Evolutionary conservation across 371 early-diverging fungal species (phyloP).

Genomic region (Mortierella sp.): DNA sequence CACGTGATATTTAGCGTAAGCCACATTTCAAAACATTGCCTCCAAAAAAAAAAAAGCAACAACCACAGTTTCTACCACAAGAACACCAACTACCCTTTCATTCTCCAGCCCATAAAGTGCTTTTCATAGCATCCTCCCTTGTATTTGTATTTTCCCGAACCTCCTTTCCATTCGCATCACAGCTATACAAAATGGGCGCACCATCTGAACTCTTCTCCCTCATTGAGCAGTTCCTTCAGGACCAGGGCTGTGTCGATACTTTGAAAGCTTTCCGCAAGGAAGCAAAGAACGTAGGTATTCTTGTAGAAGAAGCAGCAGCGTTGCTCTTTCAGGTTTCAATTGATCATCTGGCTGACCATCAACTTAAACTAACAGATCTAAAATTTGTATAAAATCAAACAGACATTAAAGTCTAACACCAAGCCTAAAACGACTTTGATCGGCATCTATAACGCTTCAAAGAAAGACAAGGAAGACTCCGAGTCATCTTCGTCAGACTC

Average conservation of each 20-base stretch:
- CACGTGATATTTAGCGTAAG: constrained; percentile 25
- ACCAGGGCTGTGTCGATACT: constrained; percentile 49
- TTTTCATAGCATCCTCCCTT: background rate
- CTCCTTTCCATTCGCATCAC: background rate
- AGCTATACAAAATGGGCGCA: constrained; percentile 36
- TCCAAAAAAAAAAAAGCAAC: constrained; percentile 7
- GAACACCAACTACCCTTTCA: background rate
- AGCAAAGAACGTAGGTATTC: constrained; percentile 51
- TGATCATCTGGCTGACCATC: background rate
- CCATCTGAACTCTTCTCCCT: constrained; percentile 53
- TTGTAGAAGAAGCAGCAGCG: background rate
- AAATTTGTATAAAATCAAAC: background rate
- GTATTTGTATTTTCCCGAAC: background rate
- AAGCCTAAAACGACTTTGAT: constrained; percentile 47
- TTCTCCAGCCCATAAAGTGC: constrained; percentile 1
- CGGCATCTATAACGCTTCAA: constrained; percentile 34
- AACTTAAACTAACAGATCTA: background rate
- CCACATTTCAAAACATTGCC: constrained; percentile 46
- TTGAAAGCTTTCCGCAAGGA: constrained; percentile 55
- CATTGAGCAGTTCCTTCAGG: constrained; percentile 49
- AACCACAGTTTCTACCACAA: background rate
- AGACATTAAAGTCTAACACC: constrained; percentile 49
- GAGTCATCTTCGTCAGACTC: constrained; percentile 24
- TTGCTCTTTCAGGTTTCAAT: background rate
- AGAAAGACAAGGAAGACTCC: constrained; percentile 11